phyloP scores from a whole-genome alignment of 2,329 filamentous ascomycete species.

The Alternaria brassicicola region DNA sequence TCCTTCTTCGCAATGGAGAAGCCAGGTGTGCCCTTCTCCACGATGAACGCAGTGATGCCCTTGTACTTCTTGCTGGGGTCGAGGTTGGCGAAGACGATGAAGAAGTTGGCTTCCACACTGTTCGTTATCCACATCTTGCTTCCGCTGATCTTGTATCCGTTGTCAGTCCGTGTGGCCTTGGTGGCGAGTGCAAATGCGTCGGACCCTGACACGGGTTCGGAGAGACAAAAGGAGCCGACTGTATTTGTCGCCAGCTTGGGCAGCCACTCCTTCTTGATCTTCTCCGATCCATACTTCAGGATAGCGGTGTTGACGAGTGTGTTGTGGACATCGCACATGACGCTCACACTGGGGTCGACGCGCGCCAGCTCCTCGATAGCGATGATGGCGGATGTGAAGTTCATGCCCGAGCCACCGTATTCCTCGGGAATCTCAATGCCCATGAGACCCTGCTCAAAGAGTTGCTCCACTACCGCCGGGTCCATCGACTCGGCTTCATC shows the following conservation, averaged over 20 bases:
- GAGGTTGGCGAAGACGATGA: conserved; percentile 97
- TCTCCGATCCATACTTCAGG: conserved; percentile 79
- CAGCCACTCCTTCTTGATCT: conserved; percentile 83
- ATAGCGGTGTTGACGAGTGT: conserved; percentile 95
- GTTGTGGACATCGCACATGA: conserved; percentile 97
- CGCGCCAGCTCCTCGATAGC: conserved; percentile 96
- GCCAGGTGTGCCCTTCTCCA: conserved; percentile 86
- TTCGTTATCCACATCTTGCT: conserved; percentile 99
- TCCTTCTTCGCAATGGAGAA: conserved; percentile 99
- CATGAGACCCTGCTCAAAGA: conserved; percentile 98
- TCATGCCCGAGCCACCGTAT: conserved; percentile 96
- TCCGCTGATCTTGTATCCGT: conserved; percentile 86
- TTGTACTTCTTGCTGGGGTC: conserved; percentile 93
- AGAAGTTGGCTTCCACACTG: conserved; percentile 89
- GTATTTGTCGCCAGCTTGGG: conserved; percentile 89
- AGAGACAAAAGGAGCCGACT: conserved; percentile 88
- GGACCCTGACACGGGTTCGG: conserved; percentile 89
- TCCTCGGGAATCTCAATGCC: conserved; percentile 97
- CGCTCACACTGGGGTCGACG: conserved; percentile 92
- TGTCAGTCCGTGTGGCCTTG: conserved; percentile 80
- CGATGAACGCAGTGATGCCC: conserved; percentile 93
- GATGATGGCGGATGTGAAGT: conserved; percentile 95
- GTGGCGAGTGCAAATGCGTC: conserved; percentile 96
- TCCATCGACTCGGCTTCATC: conserved; percentile 97
- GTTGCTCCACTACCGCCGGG: conserved; percentile 80